Percentiles rank a stretch among this genome's conserved stretches.
phyloP scores from a whole-genome alignment of 345 rosid genomes.

The Passiflora organensis region DNA sequence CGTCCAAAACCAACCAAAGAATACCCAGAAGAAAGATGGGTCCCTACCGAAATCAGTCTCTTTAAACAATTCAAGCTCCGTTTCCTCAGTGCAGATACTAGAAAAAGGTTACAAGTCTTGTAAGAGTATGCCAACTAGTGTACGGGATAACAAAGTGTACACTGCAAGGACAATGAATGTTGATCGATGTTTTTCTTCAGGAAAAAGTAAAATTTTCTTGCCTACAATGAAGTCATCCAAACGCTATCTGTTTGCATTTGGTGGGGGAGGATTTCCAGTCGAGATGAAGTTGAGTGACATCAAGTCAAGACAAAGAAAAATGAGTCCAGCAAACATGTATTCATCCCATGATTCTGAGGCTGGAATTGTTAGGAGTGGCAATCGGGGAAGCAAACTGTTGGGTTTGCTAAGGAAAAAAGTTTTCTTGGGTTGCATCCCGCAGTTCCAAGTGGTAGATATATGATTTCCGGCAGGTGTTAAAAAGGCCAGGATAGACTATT shows the following conservation, averaged over 20 bases:
- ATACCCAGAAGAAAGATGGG: slow-evolving; percentile 1
- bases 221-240: slow-evolving; percentile 13
- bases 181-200: slow-evolving; percentile 11
- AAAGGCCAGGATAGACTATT: no score
- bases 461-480: no score
- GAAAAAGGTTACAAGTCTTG: neutral
- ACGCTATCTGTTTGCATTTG: slow-evolving; percentile 4
- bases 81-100: no score
- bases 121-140: neutral
- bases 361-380: neutral
- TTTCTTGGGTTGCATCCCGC: no score
- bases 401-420: no score
- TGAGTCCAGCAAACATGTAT: neutral
- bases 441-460: no score
- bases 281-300: slow-evolving; percentile 7
- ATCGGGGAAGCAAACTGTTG: neutral
- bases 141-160: neutral
- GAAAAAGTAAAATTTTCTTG: neutral
- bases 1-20: no score
- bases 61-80: slow-evolving; percentile 12
- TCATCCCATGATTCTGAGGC: neutral
- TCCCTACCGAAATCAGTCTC: slow-evolving; percentile 12
- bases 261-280: slow-evolving; percentile 1
- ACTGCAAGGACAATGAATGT: neutral
- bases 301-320: neutral